These are phyloP conservation scores for Chloropicon primus DNA, from an alignment of 139 green algal species.

Conservation along the genomic window DNA sequence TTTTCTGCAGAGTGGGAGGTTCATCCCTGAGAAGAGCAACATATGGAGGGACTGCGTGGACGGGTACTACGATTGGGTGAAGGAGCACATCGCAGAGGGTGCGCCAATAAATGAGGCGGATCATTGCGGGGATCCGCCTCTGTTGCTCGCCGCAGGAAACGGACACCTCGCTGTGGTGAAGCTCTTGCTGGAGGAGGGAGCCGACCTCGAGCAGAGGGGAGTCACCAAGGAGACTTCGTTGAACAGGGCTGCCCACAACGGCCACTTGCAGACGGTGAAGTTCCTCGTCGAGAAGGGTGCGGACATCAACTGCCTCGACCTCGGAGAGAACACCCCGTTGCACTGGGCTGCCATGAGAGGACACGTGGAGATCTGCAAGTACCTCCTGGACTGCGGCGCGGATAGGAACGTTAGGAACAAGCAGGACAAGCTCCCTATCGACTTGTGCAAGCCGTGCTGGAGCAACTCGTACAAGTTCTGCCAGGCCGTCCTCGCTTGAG, in stretches of 20 bases:
- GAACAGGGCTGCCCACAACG: conserved; percentile 77
- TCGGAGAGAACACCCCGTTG: conserved; percentile 87
- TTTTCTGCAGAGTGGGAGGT: conserved; percentile 58
- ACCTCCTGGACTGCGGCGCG: conserved; percentile 46
- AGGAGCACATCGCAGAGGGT: conserved; percentile 78
- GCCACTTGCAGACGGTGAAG: conserved; percentile 57
- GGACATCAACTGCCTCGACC: conserved; percentile 53
- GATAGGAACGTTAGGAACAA: conserved; percentile 49
- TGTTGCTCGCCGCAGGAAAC: conserved; percentile 76
- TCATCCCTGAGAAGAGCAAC: conserved; percentile 89
- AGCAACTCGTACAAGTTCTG: conserved; percentile 17
- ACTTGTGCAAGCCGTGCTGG: conserved; percentile 65
- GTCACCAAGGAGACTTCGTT: conserved; percentile 84
- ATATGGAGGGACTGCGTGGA: conserved; percentile 92
- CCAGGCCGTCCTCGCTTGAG: background rate
- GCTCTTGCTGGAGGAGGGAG: conserved; percentile 68
- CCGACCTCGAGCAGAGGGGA: conserved; percentile 78
- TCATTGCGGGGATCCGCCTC: conserved; percentile 80
- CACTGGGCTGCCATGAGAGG: conserved; percentile 90
- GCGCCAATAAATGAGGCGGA: conserved; percentile 81
- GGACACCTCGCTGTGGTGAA: conserved; percentile 53
- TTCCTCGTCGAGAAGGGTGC: conserved; percentile 60
- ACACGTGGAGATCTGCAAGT: conserved; percentile 83
- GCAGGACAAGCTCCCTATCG: conserved; percentile 47
- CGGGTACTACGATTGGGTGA: conserved; percentile 87